phyloP scores from a whole-genome alignment of 1,284 basidiomycete species.

The Coniferiporia weirii region DNA sequence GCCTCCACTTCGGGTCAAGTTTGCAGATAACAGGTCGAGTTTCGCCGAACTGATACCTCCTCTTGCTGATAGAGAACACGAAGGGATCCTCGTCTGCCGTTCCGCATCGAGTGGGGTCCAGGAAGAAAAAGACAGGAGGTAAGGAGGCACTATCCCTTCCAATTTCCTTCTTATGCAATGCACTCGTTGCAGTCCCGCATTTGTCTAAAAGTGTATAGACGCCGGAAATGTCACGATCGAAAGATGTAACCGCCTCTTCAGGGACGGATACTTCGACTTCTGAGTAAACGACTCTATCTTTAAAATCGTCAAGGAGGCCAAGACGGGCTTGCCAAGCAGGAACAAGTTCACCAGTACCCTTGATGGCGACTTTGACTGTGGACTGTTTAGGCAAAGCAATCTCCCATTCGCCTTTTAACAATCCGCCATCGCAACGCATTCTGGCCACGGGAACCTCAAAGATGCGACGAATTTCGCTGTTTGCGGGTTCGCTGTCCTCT shows the following conservation, averaged over 20 bases:
- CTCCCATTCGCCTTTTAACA: constrained; percentile 78
- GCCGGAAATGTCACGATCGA: constrained; percentile 83
- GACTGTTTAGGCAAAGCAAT: constrained; percentile 69
- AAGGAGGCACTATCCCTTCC: constrained; percentile 39
- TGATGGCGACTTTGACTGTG: constrained; percentile 54
- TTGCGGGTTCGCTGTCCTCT: constrained; percentile 65
- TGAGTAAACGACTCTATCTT: constrained; percentile 64
- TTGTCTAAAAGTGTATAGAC: constrained; percentile 75
- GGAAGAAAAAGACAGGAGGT: constrained; percentile 74
- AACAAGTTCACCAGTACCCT: constrained; percentile 66
- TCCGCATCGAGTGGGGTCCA: constrained; percentile 81
- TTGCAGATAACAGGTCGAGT: constrained; percentile 70
- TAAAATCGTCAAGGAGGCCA: constrained; percentile 68
- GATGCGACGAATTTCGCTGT: constrained; percentile 72
- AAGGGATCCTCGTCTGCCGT: constrained; percentile 69
- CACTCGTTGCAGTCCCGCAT: constrained; percentile 86
- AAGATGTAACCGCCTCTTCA: constrained; percentile 38
- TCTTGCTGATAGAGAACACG: constrained; percentile 75
- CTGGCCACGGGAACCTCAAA: constrained; percentile 77
- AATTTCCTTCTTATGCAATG: constrained; percentile 68
- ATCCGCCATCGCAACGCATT: constrained; percentile 49
- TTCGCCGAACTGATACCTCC: constrained; percentile 77
- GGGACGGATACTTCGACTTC: constrained; percentile 60
- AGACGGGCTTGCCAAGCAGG: constrained; percentile 84
- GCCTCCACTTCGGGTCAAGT: constrained; percentile 73